Evolutionary conservation across 768 basidiomycete species (phyloP), one percentile per base, ranked within the genome.

Genomic region (Lactarius hatsudake): DNA sequence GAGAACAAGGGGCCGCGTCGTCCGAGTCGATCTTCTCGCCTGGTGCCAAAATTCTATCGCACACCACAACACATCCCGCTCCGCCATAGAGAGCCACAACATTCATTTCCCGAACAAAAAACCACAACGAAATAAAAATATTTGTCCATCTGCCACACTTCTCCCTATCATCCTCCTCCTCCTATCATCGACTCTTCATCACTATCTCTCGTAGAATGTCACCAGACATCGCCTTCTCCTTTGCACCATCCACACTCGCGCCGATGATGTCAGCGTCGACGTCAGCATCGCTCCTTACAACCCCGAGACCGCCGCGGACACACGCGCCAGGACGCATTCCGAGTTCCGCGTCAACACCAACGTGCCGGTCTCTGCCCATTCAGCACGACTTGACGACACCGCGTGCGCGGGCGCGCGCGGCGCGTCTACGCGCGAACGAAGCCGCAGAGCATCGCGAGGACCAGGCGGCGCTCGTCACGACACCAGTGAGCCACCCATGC

Each of bases 311-410:
- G 2, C 2, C 12, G 4, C 59, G 59, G 26, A 15, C 51, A 26
- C 51, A 53, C 53, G 42, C n/a, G 13, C 58, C 62, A 6, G 20
- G 61, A 15, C 40, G 26, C 20, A 34, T 45, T 2, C 15, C 23
- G 28, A 60, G 51, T 10, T 56, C 40, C 40, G 40, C 34, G 20
- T 64, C 66, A 28, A 55, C 53, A 1, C 53, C 54, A 17, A 59
- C 43, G 36, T 56, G 36, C 36, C 34, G 32, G 42, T 23, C 26
- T 0, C 6, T 48, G 9, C 67, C 67, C 0, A 38, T 68, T 34
- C 67, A 54, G 34, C 67, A 68, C 53, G 63, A 68, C 53, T 5
- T 59, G 62, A 64, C 67, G 3, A 68, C 63, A 3, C 62, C 62
- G 9, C 67, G 68, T 17, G 68, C 66, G 42, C 66, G 40, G 0